A percentile compares a stretch with the other conserved stretches of the same genome.
Conservation (phyloP, 169 alveolate species). For the Eimeria acervulina region DNA sequence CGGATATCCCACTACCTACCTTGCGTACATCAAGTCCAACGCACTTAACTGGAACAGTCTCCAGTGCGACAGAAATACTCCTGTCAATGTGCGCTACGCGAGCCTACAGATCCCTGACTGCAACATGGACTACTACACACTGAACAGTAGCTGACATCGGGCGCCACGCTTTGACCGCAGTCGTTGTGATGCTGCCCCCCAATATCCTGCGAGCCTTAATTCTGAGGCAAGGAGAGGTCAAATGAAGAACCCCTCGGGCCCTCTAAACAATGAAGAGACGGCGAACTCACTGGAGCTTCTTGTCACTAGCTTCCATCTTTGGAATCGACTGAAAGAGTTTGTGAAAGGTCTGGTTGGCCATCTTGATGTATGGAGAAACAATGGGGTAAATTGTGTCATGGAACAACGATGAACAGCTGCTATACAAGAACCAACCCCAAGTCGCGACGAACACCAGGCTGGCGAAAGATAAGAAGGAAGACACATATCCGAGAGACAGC, state of each 20-base stretch:
- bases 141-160: neutral
- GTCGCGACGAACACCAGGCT: constrained; percentile 65
- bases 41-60: neutral
- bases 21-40: neutral
- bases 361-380: constrained; percentile 76
- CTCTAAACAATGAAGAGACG: neutral
- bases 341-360: constrained; percentile 55
- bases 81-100: neutral
- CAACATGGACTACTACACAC: neutral
- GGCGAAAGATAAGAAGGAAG: constrained; percentile 76
- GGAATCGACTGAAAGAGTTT: constrained; percentile 66
- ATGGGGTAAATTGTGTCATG: constrained; percentile 24
- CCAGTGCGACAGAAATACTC: neutral
- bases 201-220: neutral
- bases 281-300: constrained; percentile 31
- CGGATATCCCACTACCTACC: neutral
- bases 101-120: neutral
- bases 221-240: neutral
- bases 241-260: constrained; percentile 13
- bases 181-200: neutral
- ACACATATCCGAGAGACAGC: constrained; percentile 65
- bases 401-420: constrained; percentile 41
- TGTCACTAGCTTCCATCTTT: constrained; percentile 62
- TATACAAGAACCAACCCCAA: constrained; percentile 66
- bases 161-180: constrained; percentile 4